These are phyloP conservation scores for Grigorovia humatica DNA, from an alignment of 805 yeast genomes.

Conservation along the genomic window DNA sequence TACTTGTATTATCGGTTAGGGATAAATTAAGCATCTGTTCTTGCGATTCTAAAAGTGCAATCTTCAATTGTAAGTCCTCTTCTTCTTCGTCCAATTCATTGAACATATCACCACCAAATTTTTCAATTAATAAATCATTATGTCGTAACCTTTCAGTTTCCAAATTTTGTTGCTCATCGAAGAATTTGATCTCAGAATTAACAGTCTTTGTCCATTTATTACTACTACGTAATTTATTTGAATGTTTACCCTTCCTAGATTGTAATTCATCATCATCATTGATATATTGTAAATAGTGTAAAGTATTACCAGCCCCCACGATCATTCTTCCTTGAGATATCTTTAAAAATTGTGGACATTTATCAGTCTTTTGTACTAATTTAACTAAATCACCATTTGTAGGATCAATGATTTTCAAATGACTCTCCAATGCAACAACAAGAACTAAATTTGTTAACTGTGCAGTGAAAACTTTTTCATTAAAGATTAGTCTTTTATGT, in stretches of 20 bases:
- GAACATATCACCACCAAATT: conserved; percentile 23
- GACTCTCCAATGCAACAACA: conserved; percentile 23
- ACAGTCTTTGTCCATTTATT: conserved; percentile 25
- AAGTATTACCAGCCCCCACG: conserved; percentile 21
- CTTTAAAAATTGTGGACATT: conserved; percentile 21
- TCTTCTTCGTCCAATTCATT: conserved; percentile 11
- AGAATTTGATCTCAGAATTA: conserved; percentile 18
- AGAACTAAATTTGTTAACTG: conserved; percentile 24
- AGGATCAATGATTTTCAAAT: conserved; percentile 22
- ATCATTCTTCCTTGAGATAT: conserved; percentile 26
- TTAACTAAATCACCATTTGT: conserved; percentile 23
- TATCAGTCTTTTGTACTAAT: conserved; percentile 24
- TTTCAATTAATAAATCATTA: conserved; percentile 13
- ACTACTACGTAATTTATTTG: conserved; percentile 7
- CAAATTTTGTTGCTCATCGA: conserved; percentile 20
- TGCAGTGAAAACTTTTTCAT: conserved; percentile 20
- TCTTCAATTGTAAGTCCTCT: conserved; percentile 24
- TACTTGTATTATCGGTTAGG: background rate
- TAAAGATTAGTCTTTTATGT: conserved; percentile 10
- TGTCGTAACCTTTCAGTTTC: conserved; percentile 9
- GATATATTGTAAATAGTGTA: conserved; percentile 20
- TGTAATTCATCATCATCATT: conserved; percentile 8
- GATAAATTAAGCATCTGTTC: background rate
- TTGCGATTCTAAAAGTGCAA: conserved; percentile 28
- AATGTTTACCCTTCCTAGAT: background rate